A percentile compares a stretch with the other conserved stretches of the same genome.
These are phyloP conservation scores for Podospora pseudocomata DNA, from an alignment of 495 filamentous ascomycete genomes.

Conservation along the genomic window DNA sequence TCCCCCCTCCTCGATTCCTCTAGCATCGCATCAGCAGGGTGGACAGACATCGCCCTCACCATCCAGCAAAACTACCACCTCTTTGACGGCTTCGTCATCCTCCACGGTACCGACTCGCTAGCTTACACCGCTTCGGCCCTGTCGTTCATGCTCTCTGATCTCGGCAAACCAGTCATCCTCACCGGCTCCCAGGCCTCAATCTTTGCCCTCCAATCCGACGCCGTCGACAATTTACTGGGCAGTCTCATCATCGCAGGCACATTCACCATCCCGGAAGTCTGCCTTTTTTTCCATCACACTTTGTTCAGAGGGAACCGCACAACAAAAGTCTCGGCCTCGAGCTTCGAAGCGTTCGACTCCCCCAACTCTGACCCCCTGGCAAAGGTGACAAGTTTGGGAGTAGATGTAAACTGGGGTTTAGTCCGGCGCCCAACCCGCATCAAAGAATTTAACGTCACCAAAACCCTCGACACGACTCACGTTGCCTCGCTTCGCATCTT, in stretches of 20 bases:
- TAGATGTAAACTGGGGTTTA: slow-evolving; percentile 78
- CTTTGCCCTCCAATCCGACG: slow-evolving; percentile 88
- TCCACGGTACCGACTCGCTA: slow-evolving; percentile 94
- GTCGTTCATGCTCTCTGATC: slow-evolving; percentile 89
- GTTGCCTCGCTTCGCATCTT: slow-evolving; percentile 94
- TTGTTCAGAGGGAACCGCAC: slow-evolving; percentile 89
- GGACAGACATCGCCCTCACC: slow-evolving; percentile 76
- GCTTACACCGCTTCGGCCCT: slow-evolving; percentile 90
- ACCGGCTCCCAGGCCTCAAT: slow-evolving; percentile 93
- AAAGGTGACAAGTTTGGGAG: slow-evolving; percentile 72
- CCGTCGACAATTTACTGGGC: slow-evolving; percentile 91
- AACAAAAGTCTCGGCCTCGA: slow-evolving; percentile 83
- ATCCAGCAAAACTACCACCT: slow-evolving; percentile 76
- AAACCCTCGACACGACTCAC: slow-evolving; percentile 76
- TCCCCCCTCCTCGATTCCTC: slow-evolving; percentile 83
- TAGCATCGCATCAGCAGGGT: slow-evolving; percentile 85
- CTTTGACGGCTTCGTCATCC: slow-evolving; percentile 90
- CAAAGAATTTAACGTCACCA: slow-evolving; percentile 71
- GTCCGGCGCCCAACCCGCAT: slow-evolving; percentile 71
- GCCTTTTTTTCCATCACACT: slow-evolving; percentile 90
- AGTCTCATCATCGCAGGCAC: slow-evolving; percentile 92
- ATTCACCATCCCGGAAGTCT: slow-evolving; percentile 95
- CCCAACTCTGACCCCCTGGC: slow-evolving; percentile 82
- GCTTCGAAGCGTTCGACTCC: slow-evolving; percentile 81
- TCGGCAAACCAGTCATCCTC: slow-evolving; percentile 88